phyloP scores from a whole-genome alignment of 768 basidiomycete genomes.

The Lentinula guzmanii region DNA sequence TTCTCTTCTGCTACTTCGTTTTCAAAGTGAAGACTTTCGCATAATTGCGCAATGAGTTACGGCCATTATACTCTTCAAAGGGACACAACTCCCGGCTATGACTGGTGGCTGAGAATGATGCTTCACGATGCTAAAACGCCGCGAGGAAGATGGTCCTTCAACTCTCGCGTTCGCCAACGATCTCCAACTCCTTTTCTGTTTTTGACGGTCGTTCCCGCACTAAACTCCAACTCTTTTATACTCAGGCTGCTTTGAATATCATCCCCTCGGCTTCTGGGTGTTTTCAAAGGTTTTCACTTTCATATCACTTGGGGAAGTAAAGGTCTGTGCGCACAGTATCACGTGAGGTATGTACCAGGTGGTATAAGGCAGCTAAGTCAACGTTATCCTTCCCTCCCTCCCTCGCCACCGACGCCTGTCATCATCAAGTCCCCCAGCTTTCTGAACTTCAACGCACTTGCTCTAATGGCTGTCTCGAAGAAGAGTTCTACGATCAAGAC shows the following conservation, averaged over 20 bases:
- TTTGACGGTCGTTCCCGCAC: neutral
- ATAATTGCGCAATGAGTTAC: neutral
- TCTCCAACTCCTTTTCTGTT: neutral
- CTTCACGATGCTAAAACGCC: neutral
- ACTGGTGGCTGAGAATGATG: neutral
- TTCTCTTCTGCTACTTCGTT: neutral
- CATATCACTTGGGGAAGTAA: neutral
- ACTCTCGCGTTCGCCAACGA: neutral
- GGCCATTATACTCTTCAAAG: too few relatives aligned
- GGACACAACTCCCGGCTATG: too few relatives aligned
- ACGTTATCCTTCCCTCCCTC: constrained; percentile 4
- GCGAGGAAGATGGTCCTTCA: neutral
- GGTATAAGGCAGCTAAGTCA: neutral
- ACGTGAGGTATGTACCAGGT: neutral
- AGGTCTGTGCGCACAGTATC: constrained; percentile 3
- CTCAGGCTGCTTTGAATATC: neutral
- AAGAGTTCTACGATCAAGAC: constrained; percentile 29
- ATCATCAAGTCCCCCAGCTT: neutral
- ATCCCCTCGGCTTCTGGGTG: neutral
- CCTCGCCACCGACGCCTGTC: neutral
- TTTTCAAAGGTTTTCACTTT: neutral
- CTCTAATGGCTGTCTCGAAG: neutral
- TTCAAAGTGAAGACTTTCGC: neutral
- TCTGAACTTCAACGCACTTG: neutral
- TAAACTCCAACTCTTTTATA: neutral